Evolutionary conservation across 495 filamentous ascomycete species (phyloP).

Genomic region (Cudoniella acicularis): DNA sequence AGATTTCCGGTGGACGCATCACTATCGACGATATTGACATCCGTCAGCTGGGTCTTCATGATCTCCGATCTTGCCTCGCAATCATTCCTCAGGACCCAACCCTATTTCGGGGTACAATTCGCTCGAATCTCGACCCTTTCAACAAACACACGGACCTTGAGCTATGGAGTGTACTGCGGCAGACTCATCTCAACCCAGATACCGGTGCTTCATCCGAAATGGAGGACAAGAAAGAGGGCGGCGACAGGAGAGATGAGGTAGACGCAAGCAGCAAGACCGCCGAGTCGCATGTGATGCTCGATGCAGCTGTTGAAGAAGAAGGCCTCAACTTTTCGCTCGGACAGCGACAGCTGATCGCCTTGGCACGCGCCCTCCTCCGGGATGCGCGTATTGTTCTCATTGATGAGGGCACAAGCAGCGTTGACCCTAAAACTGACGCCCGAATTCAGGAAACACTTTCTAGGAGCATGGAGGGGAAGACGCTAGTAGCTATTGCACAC

Average conservation of each 20-base stretch:
- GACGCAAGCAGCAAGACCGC: too few relatives aligned
- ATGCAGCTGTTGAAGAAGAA: slow-evolving; percentile 73
- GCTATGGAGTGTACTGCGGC: slow-evolving; percentile 20
- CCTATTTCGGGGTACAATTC: slow-evolving; percentile 31
- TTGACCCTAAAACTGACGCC: slow-evolving; percentile 90
- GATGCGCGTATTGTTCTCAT: slow-evolving; percentile 74
- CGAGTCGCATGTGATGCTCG: slow-evolving; percentile 1
- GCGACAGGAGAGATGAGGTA: background rate
- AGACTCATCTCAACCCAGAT: slow-evolving; percentile 68
- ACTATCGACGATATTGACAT: slow-evolving; percentile 85
- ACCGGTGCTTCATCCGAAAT: background rate
- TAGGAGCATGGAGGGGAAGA: slow-evolving; percentile 76
- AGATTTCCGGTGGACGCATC: slow-evolving; percentile 73
- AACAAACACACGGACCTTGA: background rate
- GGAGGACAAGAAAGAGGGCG: background rate
- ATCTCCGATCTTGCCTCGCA: slow-evolving; percentile 77
- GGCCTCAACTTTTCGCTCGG: slow-evolving; percentile 12
- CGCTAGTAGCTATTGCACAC: slow-evolving; percentile 90
- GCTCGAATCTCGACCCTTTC: slow-evolving; percentile 20
- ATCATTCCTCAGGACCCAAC: slow-evolving; percentile 40
- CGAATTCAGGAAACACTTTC: slow-evolving; percentile 89
- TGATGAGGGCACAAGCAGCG: slow-evolving; percentile 28
- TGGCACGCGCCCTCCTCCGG: slow-evolving; percentile 7
- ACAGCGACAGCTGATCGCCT: slow-evolving; percentile 10
- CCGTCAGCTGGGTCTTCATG: slow-evolving; percentile 69